Conservation (phyloP, 371 early-diverging fungal genomes). For the Lichtheimia ramosa region DNA sequence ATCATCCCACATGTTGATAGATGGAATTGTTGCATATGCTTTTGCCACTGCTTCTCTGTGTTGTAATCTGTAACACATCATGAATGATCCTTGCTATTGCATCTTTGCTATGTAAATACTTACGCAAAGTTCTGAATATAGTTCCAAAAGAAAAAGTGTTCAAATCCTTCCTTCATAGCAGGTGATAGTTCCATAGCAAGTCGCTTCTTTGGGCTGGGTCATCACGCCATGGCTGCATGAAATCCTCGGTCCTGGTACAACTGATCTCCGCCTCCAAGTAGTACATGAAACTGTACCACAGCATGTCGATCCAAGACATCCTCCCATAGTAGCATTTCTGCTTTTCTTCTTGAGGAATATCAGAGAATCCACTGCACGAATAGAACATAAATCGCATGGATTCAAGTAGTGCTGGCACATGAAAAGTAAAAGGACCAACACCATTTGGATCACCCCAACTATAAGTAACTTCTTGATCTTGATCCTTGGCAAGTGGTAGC, state of each 20-base stretch:
- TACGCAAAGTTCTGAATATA: constrained; percentile 73
- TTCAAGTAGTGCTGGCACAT: constrained; percentile 35
- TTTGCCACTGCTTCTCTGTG: constrained; percentile 52
- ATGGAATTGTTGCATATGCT: constrained; percentile 72
- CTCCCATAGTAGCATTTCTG: constrained; percentile 69
- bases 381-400: constrained; percentile 60
- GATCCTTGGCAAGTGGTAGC: constrained; percentile 20
- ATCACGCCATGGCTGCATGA: constrained; percentile 43
- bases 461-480: constrained; percentile 25
- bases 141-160: constrained; percentile 74
- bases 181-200: constrained; percentile 42
- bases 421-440: constrained; percentile 22
- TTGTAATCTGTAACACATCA: background rate
- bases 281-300: constrained; percentile 69
- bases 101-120: background rate
- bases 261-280: constrained; percentile 88
- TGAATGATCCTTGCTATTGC: too few species aligned
- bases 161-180: constrained; percentile 56
- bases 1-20: constrained; percentile 79
- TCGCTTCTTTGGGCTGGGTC: constrained; percentile 33
- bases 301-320: constrained; percentile 72
- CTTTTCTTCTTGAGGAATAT: constrained; percentile 46
- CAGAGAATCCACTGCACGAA: constrained; percentile 74
- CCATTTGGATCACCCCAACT: constrained; percentile 8
- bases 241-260: constrained; percentile 58